phyloP scores from a whole-genome alignment of 805 yeast species.

The Ogataea pini region DNA sequence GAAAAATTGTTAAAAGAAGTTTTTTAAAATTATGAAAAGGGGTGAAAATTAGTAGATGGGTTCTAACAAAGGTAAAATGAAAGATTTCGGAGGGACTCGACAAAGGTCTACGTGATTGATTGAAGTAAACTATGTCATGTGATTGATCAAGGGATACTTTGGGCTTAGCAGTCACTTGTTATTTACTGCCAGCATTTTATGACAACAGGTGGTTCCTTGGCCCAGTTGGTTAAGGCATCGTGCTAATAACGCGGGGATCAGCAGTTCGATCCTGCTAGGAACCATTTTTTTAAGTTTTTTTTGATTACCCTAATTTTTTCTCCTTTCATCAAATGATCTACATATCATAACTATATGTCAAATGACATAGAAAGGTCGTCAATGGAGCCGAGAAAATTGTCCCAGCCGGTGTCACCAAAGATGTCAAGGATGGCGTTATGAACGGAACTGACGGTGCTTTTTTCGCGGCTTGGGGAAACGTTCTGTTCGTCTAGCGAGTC shows the following conservation, averaged over 20 bases:
- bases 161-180: no score
- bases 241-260: conserved; percentile 59
- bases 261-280: conserved; percentile 90
- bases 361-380: conserved; percentile 29
- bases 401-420: conserved; percentile 35
- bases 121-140: no score
- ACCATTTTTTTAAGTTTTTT: conserved; percentile 43
- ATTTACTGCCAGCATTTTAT: no score
- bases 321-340: background rate
- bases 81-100: no score
- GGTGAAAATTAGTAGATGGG: no score
- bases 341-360: conserved; percentile 15
- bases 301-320: conserved; percentile 3
- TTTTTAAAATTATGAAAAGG: background rate
- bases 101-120: no score
- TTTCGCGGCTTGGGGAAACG: background rate
- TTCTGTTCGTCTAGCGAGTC: background rate
- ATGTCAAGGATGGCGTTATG: conserved; percentile 31
- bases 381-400: conserved; percentile 30
- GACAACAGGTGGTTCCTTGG: conserved; percentile 37
- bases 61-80: no score
- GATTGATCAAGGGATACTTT: background rate
- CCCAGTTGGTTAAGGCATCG: conserved; percentile 49
- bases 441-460: conserved; percentile 9
- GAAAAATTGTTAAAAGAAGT: background rate